Percentiles rank a stretch among this genome's conserved stretches.
Evolutionary conservation across 257 asterid genomes (phyloP).

Genomic region (Solanum corneliomulleri): DNA sequence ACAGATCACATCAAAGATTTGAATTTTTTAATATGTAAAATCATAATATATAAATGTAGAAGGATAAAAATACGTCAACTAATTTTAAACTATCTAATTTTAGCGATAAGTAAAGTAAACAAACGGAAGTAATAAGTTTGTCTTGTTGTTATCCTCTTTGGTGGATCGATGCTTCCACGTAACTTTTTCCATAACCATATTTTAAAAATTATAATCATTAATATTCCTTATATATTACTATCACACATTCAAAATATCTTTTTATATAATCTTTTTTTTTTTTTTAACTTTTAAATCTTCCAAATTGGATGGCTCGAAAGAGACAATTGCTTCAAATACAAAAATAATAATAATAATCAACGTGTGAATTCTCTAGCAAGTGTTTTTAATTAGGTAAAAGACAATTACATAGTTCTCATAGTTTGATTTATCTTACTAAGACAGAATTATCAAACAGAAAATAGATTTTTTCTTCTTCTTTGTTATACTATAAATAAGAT

Average conservation of each 20-base stretch:
- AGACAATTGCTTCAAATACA: not conserved
- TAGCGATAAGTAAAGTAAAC: not conserved
- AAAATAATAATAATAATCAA: not conserved
- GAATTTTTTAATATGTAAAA: too few species aligned
- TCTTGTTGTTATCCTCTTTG: not conserved
- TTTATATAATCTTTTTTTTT: not conserved
- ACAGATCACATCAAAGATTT: not conserved
- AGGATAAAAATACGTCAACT: fast-evolving
- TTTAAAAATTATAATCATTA: not conserved
- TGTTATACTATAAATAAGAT: not conserved
- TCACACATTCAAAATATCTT: not conserved
- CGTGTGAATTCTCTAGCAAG: not conserved
- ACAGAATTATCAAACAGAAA: not conserved
- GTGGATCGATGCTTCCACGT: not conserved
- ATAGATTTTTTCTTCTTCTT: not conserved
- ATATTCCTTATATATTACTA: not conserved
- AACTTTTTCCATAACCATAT: not conserved
- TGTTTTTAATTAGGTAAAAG: not conserved
- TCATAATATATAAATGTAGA: not conserved
- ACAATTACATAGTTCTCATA: not conserved
- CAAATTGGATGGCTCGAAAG: not conserved
- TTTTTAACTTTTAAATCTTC: not conserved
- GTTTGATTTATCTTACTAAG: not conserved
- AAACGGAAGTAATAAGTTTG: not conserved
- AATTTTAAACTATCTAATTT: not conserved